Percentiles rank a stretch among this genome's conserved stretches.
Evolutionary conservation across 371 early-diverging fungal genomes (phyloP).

Genomic region (Batrachochytrium dendrobatidis): DNA sequence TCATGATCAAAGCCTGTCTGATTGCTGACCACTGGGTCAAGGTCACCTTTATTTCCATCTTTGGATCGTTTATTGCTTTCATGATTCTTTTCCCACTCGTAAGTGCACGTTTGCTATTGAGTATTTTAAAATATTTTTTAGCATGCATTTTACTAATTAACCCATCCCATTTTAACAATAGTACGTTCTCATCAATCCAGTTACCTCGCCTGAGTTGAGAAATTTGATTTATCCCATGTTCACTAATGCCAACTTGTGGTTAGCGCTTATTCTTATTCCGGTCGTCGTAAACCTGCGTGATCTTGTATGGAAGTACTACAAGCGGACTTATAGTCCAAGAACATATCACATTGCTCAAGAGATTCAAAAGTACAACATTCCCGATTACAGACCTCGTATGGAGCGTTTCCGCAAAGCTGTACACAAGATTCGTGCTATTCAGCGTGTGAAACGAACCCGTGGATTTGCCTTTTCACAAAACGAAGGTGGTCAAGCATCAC

Average conservation of each 20-base stretch:
- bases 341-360: conserved; percentile 95
- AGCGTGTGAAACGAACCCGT: conserved; percentile 80
- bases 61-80: conserved; percentile 54
- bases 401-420: conserved; percentile 96
- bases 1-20: conserved; percentile 29
- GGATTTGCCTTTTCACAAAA: conserved; percentile 96
- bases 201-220: conserved; percentile 71
- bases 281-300: conserved; percentile 76
- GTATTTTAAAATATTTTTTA: no score
- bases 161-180: no score
- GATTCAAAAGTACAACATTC: conserved; percentile 93
- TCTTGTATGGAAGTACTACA: conserved; percentile 76
- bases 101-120: not conserved
- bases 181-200: conserved; percentile 57
- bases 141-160: no score
- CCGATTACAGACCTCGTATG: conserved; percentile 93
- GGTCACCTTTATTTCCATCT: conserved; percentile 27
- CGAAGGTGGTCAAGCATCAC: conserved; percentile 85
- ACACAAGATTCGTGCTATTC: conserved; percentile 84
- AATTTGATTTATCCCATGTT: conserved; percentile 70
- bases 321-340: conserved; percentile 68
- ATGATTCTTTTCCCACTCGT: conserved; percentile 69
- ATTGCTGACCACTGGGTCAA: conserved; percentile 26
- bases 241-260: conserved; percentile 75
- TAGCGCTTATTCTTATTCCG: conserved; percentile 72